These are phyloP conservation scores for Paraglomus occultum DNA, from an alignment of 192 early-diverging fungal genomes.

Conservation along the genomic window DNA sequence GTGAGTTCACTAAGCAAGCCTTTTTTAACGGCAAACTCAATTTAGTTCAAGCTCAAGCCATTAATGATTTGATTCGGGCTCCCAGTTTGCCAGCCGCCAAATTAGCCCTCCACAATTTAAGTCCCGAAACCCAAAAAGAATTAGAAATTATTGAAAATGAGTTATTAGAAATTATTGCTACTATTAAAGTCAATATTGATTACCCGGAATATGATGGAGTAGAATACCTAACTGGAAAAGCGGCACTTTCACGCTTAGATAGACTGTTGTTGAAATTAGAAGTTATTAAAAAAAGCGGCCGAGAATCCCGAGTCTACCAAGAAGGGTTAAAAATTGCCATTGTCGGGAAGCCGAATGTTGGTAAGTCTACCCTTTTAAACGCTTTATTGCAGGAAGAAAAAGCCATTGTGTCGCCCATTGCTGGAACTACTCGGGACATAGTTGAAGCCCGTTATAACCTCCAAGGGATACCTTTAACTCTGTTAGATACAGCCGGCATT, in stretches of 20 bases:
- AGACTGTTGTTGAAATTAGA: background rate
- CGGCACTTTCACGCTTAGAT: background rate
- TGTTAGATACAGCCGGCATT: conserved; percentile 6
- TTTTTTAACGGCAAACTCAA: conserved; percentile 19
- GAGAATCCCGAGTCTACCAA: conserved; percentile 1
- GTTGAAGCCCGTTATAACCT: conserved; percentile 1
- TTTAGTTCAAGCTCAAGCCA: conserved; percentile 12
- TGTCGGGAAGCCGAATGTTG: conserved; percentile 1
- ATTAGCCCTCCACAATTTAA: conserved; percentile 11
- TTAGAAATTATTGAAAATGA: conserved; percentile 11
- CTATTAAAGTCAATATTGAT: conserved; percentile 17
- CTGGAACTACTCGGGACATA: conserved; percentile 6
- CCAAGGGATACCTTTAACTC: background rate
- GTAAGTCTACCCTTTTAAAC: conserved; percentile 11
- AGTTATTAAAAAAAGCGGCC: background rate
- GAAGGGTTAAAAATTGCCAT: conserved; percentile 7
- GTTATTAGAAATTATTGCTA: conserved; percentile 12
- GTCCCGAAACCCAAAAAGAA: background rate
- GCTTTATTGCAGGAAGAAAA: conserved; percentile 1
- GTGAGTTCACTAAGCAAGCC: conserved; percentile 9
- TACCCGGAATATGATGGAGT: conserved; percentile 7
- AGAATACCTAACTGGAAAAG: conserved; percentile 11
- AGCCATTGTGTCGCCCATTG: conserved; percentile 10
- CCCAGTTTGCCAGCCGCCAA: background rate
- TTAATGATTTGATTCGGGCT: conserved; percentile 11